Conservation (phyloP, 2,329 filamentous ascomycete genomes). For the Colletotrichum australisinense region DNA sequence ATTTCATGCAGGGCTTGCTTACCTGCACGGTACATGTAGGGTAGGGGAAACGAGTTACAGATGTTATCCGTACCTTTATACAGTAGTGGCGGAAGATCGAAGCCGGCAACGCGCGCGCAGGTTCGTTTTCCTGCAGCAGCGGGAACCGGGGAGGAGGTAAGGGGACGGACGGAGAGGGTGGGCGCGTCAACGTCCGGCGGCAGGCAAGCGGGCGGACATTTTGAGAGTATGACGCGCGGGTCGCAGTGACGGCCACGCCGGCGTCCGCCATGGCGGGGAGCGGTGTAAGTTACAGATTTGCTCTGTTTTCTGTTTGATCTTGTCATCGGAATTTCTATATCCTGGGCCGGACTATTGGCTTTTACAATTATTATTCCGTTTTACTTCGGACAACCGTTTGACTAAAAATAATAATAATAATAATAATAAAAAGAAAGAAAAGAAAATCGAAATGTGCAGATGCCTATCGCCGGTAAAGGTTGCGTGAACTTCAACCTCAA, state of each 20-base stretch:
- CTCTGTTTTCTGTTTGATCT: no score
- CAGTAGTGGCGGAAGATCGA: not conserved
- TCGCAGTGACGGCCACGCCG: not conserved
- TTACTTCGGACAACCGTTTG: no score
- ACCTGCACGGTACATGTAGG: no score
- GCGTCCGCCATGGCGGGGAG: not conserved
- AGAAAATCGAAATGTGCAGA: no score
- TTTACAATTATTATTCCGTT: not conserved
- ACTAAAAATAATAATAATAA: no score
- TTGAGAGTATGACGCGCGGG: not conserved
- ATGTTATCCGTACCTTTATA: no score
- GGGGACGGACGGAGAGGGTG: not conserved
- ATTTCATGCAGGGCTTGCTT: no score
- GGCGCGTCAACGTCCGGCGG: not conserved
- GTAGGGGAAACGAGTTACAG: no score
- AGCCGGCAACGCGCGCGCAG: not conserved
- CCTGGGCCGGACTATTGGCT: not conserved
- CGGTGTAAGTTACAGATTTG: not conserved
- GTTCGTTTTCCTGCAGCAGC: slow-evolving; percentile 1
- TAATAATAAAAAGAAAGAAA: no score
- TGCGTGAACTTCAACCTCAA: no score
- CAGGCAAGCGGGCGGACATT: not conserved
- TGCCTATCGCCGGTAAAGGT: no score
- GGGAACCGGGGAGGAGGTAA: not conserved
- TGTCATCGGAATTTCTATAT: not conserved